Conservation (phyloP, 805 yeast species). For the Dipodascopsis uninucleata region DNA sequence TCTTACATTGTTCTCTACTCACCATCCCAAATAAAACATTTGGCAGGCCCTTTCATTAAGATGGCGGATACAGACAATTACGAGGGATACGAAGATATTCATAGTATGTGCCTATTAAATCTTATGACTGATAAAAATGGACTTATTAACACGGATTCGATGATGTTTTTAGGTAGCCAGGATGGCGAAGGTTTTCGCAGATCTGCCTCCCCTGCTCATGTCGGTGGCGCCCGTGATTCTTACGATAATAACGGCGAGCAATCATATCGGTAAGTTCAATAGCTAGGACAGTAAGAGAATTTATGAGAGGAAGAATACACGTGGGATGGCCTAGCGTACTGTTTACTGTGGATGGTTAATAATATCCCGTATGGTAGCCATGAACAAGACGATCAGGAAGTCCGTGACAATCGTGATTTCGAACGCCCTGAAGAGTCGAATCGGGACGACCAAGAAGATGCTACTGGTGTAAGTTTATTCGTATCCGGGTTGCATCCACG, state of each 20-base stretch:
- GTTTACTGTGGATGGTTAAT: not conserved
- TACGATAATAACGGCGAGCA: slow-evolving; percentile 9
- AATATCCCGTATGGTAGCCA: not conserved
- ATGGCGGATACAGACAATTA: too few species aligned
- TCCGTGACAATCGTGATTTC: not conserved
- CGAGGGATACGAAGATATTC: too few species aligned
- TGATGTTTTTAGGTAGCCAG: too few species aligned
- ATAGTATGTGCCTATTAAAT: too few species aligned
- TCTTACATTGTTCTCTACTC: too few species aligned
- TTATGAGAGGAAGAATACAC: not conserved
- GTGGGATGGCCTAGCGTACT: not conserved
- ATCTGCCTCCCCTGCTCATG: slow-evolving; percentile 3
- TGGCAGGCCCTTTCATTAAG: too few species aligned
- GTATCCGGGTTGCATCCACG: slow-evolving; percentile 37
- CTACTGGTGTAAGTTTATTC: slow-evolving; percentile 36
- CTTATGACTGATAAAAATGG: too few species aligned
- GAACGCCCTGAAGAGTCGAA: too few species aligned
- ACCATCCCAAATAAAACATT: too few species aligned
- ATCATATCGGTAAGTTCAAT: not conserved
- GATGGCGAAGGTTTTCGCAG: slow-evolving; percentile 3
- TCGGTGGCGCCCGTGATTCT: slow-evolving; percentile 7
- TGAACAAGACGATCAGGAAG: not conserved
- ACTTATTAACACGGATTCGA: too few species aligned
- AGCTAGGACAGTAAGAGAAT: not conserved
- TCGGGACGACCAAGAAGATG: slow-evolving; percentile 32